Conservation (phyloP, 2,329 filamentous ascomycete genomes). For the Chrysosporium keratinophilum region DNA sequence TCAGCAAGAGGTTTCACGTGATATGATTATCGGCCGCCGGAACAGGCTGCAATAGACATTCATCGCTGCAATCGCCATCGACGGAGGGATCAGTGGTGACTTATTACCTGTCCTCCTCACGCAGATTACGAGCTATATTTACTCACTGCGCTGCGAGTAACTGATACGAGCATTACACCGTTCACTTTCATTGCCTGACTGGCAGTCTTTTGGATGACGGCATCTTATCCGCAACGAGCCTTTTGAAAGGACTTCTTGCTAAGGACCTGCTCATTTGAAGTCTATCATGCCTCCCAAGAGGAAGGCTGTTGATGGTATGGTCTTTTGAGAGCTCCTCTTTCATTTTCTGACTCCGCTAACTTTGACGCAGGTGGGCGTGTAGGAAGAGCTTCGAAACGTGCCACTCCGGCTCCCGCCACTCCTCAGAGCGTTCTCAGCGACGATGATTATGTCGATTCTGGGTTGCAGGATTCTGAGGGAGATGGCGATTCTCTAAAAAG, state of each 20-base stretch:
- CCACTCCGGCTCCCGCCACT: slow-evolving; percentile 37
- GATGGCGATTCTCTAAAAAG: slow-evolving; percentile 39
- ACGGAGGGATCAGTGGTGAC: not conserved
- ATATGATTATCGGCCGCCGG: not conserved
- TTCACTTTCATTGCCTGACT: not conserved
- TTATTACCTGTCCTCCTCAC: not conserved
- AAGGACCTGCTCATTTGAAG: not conserved
- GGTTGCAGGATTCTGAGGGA: slow-evolving; percentile 39
- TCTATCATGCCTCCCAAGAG: slow-evolving; percentile 58
- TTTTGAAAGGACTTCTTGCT: not conserved
- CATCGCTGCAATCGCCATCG: not conserved
- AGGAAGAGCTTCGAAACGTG: slow-evolving; percentile 40
- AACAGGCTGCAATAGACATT: not conserved
- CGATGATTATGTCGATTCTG: slow-evolving; percentile 49
- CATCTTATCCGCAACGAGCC: not conserved
- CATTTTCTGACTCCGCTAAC: slow-evolving; percentile 20
- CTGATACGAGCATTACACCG: not conserved
- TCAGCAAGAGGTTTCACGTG: not conserved
- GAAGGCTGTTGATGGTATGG: slow-evolving; percentile 50
- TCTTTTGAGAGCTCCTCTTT: slow-evolving; percentile 16
- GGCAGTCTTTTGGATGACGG: not conserved
- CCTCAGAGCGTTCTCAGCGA: slow-evolving; percentile 41
- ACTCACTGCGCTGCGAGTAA: not conserved
- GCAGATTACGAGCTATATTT: not conserved
- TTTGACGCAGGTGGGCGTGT: slow-evolving; percentile 33